Conservation (phyloP, 495 filamentous ascomycete species). For the Talaromyces borbonicus region DNA sequence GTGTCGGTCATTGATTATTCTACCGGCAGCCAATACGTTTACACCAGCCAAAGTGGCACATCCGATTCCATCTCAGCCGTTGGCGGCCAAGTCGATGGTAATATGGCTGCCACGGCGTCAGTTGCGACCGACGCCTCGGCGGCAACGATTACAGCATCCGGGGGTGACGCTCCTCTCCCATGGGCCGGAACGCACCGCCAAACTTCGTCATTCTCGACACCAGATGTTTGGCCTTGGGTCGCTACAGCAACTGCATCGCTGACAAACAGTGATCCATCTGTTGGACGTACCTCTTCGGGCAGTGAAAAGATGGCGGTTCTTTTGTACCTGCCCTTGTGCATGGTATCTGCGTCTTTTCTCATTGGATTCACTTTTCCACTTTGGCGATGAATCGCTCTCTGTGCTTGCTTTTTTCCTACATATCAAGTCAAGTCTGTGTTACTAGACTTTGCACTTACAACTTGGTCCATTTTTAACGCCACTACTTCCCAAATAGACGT, state of each 20-base stretch:
- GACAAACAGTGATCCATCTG: slow-evolving; percentile 51
- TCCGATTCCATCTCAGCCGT: slow-evolving; percentile 72
- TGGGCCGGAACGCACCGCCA: slow-evolving; percentile 57
- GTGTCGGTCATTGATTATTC: slow-evolving; percentile 81
- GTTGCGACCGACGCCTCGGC: slow-evolving; percentile 26
- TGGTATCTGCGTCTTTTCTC: slow-evolving; percentile 35
- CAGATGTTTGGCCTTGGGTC: slow-evolving; percentile 55
- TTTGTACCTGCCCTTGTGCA: slow-evolving; percentile 38
- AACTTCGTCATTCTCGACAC: slow-evolving; percentile 36
- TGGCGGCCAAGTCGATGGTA: slow-evolving; percentile 57
- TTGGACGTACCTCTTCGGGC: slow-evolving; percentile 63
- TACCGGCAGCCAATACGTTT: slow-evolving; percentile 72
- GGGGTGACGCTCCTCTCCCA: slow-evolving; percentile 45
- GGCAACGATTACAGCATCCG: slow-evolving; percentile 45
- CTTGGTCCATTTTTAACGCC: no score
- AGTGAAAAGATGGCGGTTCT: slow-evolving; percentile 41
- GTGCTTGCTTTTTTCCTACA: no score
- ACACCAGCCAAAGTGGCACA: slow-evolving; percentile 62
- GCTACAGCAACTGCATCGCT: slow-evolving; percentile 26
- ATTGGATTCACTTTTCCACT: slow-evolving; percentile 36
- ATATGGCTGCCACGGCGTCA: slow-evolving; percentile 23
- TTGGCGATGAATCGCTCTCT: slow-evolving; percentile 29
- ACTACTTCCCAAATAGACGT: no score
- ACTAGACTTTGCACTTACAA: no score
- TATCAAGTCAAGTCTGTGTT: background rate